Evolutionary conservation across 2,329 filamentous ascomycete genomes (phyloP).

Genomic region (Epichloe festucae): DNA sequence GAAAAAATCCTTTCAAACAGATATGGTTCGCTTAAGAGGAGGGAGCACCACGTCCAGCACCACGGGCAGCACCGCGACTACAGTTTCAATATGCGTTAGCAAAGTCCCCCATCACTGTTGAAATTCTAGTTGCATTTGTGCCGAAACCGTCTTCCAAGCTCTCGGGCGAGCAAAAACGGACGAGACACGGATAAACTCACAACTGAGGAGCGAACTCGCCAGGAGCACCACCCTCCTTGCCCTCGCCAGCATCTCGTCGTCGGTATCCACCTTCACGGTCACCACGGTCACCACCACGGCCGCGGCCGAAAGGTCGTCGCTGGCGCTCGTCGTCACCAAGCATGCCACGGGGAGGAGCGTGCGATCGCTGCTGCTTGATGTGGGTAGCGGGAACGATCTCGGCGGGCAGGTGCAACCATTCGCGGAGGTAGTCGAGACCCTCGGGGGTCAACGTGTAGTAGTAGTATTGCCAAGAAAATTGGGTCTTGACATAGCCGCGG

Average conservation of each 20-base stretch:
- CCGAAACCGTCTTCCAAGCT: too few relatives aligned
- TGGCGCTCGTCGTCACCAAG: constrained; percentile 77
- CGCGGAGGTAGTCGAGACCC: constrained; percentile 99
- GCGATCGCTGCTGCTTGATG: constrained; percentile 99
- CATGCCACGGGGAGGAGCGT: constrained; percentile 97
- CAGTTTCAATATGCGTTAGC: constrained; percentile 5
- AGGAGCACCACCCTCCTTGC: constrained; percentile 85
- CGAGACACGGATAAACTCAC: constrained; percentile 33
- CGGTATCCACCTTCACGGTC: constrained; percentile 86
- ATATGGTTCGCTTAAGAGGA: constrained; percentile 41
- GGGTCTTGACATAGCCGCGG: constrained; percentile 98
- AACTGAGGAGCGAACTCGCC: constrained; percentile 88
- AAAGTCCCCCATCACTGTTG: background rate
- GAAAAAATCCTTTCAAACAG: constrained; percentile 27
- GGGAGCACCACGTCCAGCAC: constrained; percentile 70
- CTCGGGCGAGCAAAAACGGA: background rate
- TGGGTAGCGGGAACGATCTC: constrained; percentile 99
- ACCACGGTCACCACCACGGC: constrained; percentile 53
- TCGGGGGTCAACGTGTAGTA: constrained; percentile 99
- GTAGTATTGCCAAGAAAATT: constrained; percentile 99
- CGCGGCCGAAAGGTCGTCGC: constrained; percentile 73
- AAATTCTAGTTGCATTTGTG: too few relatives aligned
- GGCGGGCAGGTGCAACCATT: constrained; percentile 99
- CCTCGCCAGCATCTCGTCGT: constrained; percentile 73
- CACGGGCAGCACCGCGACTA: constrained; percentile 68